Base-by-base conservation (phyloP, 352 stramenopile species). In the Phytophthora europaea region DNA sequence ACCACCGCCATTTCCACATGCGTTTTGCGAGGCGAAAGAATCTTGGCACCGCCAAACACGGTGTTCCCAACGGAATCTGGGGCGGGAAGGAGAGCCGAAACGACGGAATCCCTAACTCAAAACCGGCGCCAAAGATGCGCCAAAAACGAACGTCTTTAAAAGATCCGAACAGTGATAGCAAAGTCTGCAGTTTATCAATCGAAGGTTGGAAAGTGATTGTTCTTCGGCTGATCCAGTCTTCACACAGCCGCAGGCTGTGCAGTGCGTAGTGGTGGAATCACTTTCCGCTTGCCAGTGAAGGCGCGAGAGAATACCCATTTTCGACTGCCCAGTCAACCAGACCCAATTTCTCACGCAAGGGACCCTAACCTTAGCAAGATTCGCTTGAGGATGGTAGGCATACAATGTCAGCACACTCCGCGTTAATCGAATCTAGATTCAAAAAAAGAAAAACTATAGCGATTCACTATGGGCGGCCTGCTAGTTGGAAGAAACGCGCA, bases 371-470 rank as follows among this genome's bases (percentile, higher is more conserved):
- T 6, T 8, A 18, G 20, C 47, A 53, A 53, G 47, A 53, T 53
- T 53, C 47, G n/a, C 18, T 16, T 28, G 47, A 53, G 47, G 47
- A 16, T 53, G 20, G 3, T 4, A 6, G 9, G n/a, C 20, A 18
- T 53, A 31, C 47, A 53, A 53, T 13, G 20, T 6, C 10, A 53
- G n/a, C 47, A 53, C 8, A 16, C 2, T 18, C n/a, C n/a, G 10
- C 47, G 47, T 53, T 31, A 53, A 53, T 53, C 74, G 78, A 76
- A 79, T 79, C 68, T 70, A 65, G 36, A 82, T 86, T 82, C 79
- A 70, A 73, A 88, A 85, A 85, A 88, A 85, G 76, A 83, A 85
- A 82, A 78, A 79, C 69, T 80, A 85, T 85, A 71, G 70, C 61
- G 71, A 76, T 83, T 85, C 68, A 81, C 68, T 88, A 88, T 88